Evolutionary conservation across 257 asterid species (phyloP), one percentile per base, ranked within the genome.

Genomic region (Solanum chiquidenum): DNA sequence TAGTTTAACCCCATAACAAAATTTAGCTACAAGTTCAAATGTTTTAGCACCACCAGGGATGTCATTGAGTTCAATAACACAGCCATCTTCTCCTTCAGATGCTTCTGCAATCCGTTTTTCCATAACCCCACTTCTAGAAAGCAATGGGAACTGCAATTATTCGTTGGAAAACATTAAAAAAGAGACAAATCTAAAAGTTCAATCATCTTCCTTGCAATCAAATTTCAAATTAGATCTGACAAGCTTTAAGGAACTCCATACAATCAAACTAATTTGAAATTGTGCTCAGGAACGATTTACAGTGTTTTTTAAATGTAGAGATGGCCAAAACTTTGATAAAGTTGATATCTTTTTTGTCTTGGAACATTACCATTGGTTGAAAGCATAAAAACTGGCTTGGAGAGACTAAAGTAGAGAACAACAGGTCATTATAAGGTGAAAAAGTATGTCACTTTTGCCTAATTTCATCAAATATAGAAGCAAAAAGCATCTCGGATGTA

Each of bases 1-100:
- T 23, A 97, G 97, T 88, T 95, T 97, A 29, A 96, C 98, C 82
- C 98, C 99, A 52, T 97, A 97, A 92, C 99, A 97, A 77, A 95
- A 97, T 87, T 95, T 97, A 6, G 99, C 98, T 71, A 97, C 96
- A 7, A 95, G 99, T 90, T 97, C 99, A 68, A 95, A 97, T 1
- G 98, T 93, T 92, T 93, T 97, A 37, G 98, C 92, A 42, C 98
- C 98, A 74, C 99, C 99, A 27, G 99, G 99, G 87, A 94, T 86
- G 38, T 93, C 93, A n/a, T 94, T 84, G 77, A 94, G 94, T 66
- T 93, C 91, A 55, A 95, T 90, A 60, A 91, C 84, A 62, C 94
- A 90, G 40, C 93, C 92, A 44, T 94, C 95, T 87, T 92, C 98
- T 83, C 90, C 92, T 88, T 92, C 94, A 12, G 98, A 91, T 42